phyloP scores from a whole-genome alignment of 108 stramenopile genomes.

The Fistulifera solaris region DNA sequence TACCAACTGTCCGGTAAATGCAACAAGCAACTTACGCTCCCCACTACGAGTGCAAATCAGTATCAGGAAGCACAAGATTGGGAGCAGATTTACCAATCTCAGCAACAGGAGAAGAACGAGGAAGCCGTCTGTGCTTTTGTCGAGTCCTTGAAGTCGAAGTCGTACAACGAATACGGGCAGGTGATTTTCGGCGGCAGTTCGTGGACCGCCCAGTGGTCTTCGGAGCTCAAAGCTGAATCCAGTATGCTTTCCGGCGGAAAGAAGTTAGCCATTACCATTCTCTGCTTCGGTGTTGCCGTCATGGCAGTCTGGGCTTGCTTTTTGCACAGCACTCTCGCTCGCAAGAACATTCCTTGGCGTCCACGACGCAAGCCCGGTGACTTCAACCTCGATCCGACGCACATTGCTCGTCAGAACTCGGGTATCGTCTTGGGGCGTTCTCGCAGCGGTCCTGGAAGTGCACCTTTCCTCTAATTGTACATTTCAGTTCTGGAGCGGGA shows the following conservation, averaged over 20 bases:
- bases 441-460: constrained; percentile 15
- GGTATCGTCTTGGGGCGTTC: constrained; percentile 31
- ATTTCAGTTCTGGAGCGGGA: too few relatives aligned
- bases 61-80: constrained; percentile 4
- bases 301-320: constrained; percentile 18
- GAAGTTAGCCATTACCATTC: constrained; percentile 12
- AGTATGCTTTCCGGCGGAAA: constrained; percentile 12
- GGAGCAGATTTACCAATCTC: constrained; percentile 5
- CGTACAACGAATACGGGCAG: constrained; percentile 35
- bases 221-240: constrained; percentile 20
- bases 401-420: constrained; percentile 22
- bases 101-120: constrained; percentile 13
- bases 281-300: constrained; percentile 14
- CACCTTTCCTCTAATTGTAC: constrained; percentile 1
- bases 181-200: constrained; percentile 13
- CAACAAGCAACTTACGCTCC: constrained; percentile 29
- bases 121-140: constrained; percentile 28
- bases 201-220: constrained; percentile 20
- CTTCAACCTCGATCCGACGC: constrained; percentile 2
- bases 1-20: constrained; percentile 39
- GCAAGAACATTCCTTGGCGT: constrained; percentile 7
- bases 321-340: constrained; percentile 7
- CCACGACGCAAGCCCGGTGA: constrained; percentile 2
- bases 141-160: constrained; percentile 25
- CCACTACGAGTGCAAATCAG: constrained; percentile 1